Evolutionary conservation across 352 stramenopile species (phyloP).

Genomic region (Globisporangium nunn): DNA sequence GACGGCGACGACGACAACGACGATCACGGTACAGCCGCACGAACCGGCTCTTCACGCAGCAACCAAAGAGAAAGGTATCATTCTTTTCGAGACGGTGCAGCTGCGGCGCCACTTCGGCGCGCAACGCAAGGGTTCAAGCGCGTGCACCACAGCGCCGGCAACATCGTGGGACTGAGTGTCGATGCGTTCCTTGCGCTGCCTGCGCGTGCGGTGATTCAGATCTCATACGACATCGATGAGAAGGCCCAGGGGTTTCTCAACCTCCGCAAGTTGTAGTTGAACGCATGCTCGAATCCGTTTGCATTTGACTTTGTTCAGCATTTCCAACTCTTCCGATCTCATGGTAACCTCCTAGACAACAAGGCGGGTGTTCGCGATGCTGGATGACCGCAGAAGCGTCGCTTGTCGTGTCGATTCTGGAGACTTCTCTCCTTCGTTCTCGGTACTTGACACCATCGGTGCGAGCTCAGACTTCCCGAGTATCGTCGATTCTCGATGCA

Average conservation of each 20-base stretch:
- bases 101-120: neutral
- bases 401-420: slow-evolving; percentile 13
- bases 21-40: neutral
- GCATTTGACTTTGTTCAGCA: too few species aligned
- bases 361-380: neutral
- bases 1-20: neutral
- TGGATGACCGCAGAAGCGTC: neutral
- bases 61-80: neutral
- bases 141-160: slow-evolving; percentile 51
- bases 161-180: slow-evolving; percentile 43
- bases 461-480: slow-evolving; percentile 6
- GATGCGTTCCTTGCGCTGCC: slow-evolving; percentile 54
- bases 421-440: slow-evolving; percentile 6
- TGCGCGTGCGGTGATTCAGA: slow-evolving; percentile 29
- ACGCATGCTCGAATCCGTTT: too few species aligned
- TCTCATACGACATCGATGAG: slow-evolving; percentile 65
- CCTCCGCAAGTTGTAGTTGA: slow-evolving; percentile 40
- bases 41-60: neutral
- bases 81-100: too few species aligned
- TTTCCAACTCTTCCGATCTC: too few species aligned
- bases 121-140: slow-evolving; percentile 12
- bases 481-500: slow-evolving; percentile 2
- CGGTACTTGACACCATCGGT: neutral
- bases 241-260: slow-evolving; percentile 68
- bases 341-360: neutral